phyloP scores from a whole-genome alignment of 176 grass and related monocot genomes.

The Aegilops sharonensis region DNA sequence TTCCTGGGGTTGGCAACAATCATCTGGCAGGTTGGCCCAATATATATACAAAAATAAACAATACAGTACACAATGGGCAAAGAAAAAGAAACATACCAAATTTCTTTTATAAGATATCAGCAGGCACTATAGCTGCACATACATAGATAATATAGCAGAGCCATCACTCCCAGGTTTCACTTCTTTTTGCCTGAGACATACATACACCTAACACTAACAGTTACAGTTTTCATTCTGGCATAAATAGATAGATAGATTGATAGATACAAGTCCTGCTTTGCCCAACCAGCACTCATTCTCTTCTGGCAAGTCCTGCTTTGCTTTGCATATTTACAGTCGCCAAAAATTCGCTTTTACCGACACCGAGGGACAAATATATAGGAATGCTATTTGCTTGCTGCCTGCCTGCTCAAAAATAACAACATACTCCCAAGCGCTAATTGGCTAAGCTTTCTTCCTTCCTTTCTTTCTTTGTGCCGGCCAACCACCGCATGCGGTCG shows the following conservation, averaged over 20 bases:
- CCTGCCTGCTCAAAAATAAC: conserved; percentile 2
- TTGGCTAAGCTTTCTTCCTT: conserved; percentile 12
- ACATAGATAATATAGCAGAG: no score
- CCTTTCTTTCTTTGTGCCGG: neutral
- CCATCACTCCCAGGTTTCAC: neutral
- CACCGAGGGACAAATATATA: neutral
- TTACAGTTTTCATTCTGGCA: neutral
- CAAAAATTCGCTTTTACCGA: neutral
- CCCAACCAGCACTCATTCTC: no score
- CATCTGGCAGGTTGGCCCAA: no score
- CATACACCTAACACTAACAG: neutral
- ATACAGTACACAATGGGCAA: neutral
- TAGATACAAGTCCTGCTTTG: neutral
- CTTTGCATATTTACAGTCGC: conserved; percentile 26
- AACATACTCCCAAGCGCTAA: neutral
- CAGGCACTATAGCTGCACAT: neutral
- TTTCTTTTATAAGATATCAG: neutral
- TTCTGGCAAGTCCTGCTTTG: neutral
- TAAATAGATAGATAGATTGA: neutral
- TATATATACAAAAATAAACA: no score
- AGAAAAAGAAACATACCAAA: neutral
- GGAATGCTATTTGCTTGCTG: neutral
- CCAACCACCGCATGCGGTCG: neutral
- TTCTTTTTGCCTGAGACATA: neutral
- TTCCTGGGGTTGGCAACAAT: no score